Evolutionary conservation across 441 rosid genomes (phyloP).

Genomic region (Arabidopsis lyrata): DNA sequence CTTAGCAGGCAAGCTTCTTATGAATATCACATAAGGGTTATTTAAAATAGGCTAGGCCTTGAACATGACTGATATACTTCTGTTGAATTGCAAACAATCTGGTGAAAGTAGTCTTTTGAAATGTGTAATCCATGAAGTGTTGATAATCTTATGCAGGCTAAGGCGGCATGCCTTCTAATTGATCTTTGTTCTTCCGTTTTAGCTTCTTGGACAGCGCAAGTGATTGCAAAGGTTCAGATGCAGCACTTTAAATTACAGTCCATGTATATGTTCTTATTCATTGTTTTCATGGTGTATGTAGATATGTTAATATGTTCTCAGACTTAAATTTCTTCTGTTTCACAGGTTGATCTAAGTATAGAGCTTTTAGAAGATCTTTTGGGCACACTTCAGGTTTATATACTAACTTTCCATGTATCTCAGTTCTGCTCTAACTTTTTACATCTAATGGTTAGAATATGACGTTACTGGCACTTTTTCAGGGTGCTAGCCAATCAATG

Average conservation of each 20-base stretch:
- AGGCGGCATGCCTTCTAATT: conserved; percentile 85
- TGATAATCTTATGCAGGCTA: conserved; percentile 61
- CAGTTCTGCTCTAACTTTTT: neutral
- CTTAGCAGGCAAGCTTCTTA: conserved; percentile 5
- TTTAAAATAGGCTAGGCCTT: neutral
- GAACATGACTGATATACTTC: neutral
- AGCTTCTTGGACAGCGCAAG: conserved; percentile 80
- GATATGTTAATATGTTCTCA: conserved; percentile 19
- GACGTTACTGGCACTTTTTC: conserved; percentile 38
- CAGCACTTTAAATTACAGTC: conserved; percentile 23
- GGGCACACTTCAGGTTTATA: conserved; percentile 75
- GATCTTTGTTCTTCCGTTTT: conserved; percentile 80
- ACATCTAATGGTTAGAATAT: conserved; percentile 4
- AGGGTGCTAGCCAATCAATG: conserved; percentile 64
- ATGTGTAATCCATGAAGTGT: neutral
- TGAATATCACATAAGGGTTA: neutral
- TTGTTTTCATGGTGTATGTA: conserved; percentile 1
- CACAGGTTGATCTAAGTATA: conserved; percentile 74
- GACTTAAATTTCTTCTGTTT: conserved; percentile 44
- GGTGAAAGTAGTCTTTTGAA: conserved; percentile 2
- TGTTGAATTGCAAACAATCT: neutral
- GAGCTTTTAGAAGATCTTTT: conserved; percentile 87
- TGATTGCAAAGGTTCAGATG: conserved; percentile 77
- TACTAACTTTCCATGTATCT: conserved; percentile 1
- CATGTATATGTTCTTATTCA: conserved; percentile 18